These are phyloP conservation scores for Hemisphaericaspora lyxosophila DNA, from an alignment of 1,139 yeast species.

Conservation along the genomic window DNA sequence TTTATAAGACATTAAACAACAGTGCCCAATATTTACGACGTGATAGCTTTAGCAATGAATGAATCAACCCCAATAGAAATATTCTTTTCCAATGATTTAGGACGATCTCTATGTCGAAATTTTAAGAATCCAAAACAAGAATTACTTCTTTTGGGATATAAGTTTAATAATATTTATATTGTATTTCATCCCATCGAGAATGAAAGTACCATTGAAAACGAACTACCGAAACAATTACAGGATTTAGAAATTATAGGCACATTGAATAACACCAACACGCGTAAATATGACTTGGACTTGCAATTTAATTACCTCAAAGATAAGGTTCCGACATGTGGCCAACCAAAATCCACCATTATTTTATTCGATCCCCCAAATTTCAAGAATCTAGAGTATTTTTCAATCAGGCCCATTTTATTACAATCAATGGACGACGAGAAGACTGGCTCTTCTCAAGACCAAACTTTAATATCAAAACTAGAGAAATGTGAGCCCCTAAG, in stretches of 20 bases:
- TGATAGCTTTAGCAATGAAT: conserved; percentile 32
- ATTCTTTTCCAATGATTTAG: conserved; percentile 38
- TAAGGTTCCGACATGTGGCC: conserved; percentile 10
- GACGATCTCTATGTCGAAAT: conserved; percentile 7
- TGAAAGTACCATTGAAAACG: not conserved
- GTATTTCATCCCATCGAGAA: conserved; percentile 20
- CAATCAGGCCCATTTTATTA: conserved; percentile 68
- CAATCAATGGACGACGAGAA: conserved; percentile 46
- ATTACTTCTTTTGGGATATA: conserved; percentile 28
- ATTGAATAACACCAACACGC: conserved; percentile 12
- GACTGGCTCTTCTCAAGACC: conserved; percentile 2
- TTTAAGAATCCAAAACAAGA: conserved; percentile 7
- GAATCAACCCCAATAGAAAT: conserved; percentile 20
- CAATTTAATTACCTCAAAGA: conserved; percentile 7
- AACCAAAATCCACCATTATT: conserved; percentile 31
- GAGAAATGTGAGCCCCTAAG: conserved; percentile 9
- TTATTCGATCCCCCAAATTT: conserved; percentile 75
- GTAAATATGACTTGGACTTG: conserved; percentile 13
- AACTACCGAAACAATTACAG: conserved; percentile 13
- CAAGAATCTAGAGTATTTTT: conserved; percentile 72
- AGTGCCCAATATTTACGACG: conserved; percentile 45
- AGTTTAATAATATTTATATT: conserved; percentile 23
- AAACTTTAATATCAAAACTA: conserved; percentile 7
- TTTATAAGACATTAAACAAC: conserved; percentile 39
- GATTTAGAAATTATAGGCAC: conserved; percentile 24